phyloP scores from a whole-genome alignment of 768 basidiomycete genomes.

The Pisolithus tinctorius region DNA sequence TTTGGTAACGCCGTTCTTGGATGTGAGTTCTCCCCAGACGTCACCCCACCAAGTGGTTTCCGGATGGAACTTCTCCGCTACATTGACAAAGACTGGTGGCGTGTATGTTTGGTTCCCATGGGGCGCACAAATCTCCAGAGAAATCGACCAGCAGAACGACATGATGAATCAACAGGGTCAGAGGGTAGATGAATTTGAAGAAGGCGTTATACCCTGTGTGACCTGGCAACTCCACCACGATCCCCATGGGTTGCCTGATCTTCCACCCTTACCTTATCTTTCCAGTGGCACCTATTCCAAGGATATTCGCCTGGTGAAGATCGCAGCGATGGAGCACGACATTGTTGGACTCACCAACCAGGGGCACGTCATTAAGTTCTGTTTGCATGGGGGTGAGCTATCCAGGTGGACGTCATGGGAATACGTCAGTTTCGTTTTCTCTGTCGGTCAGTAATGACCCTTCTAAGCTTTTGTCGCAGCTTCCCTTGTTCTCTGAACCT shows the following conservation, averaged over 20 bases:
- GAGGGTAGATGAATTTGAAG: slow-evolving; percentile 26
- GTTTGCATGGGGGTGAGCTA: slow-evolving; percentile 36
- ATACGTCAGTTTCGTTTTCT: slow-evolving; percentile 50
- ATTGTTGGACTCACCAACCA: slow-evolving; percentile 75
- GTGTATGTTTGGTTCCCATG: slow-evolving; percentile 75
- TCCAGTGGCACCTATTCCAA: slow-evolving; percentile 17
- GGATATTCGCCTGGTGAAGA: slow-evolving; percentile 56
- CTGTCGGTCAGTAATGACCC: neutral
- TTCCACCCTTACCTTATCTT: slow-evolving; percentile 57
- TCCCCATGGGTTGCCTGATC: slow-evolving; percentile 50
- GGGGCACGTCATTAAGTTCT: slow-evolving; percentile 69
- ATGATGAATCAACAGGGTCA: slow-evolving; percentile 39
- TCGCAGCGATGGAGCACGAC: slow-evolving; percentile 70
- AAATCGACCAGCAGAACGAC: slow-evolving; percentile 32
- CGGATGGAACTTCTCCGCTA: slow-evolving; percentile 75
- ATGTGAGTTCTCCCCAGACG: slow-evolving; percentile 38
- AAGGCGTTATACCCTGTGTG: slow-evolving; percentile 50
- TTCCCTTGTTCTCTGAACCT: slow-evolving; percentile 68
- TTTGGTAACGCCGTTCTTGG: slow-evolving; percentile 35
- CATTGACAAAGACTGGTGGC: slow-evolving; percentile 65
- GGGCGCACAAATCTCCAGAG: slow-evolving; percentile 34
- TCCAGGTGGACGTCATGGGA: slow-evolving; percentile 47
- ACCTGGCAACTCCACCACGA: slow-evolving; percentile 50
- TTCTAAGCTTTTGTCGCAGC: slow-evolving; percentile 32
- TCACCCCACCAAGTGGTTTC: slow-evolving; percentile 61